Evolutionary conservation across 495 filamentous ascomycete genomes (phyloP).

Genomic region (Haplographium delicatum): DNA sequence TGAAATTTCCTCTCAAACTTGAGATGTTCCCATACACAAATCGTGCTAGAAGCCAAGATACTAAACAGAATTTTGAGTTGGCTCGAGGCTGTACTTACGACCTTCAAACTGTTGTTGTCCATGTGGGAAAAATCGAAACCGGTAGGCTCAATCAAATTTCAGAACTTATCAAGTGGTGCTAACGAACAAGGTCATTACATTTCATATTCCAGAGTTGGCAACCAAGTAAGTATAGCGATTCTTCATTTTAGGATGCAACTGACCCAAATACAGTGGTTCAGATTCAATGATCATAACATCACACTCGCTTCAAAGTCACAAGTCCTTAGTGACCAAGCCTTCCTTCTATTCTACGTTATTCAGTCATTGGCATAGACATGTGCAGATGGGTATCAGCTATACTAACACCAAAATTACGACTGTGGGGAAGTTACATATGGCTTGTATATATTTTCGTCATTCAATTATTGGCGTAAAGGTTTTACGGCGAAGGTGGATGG

Average conservation of each 20-base stretch:
- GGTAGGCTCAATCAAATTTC: constrained; percentile 16
- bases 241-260: no score
- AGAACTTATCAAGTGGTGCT: not conserved
- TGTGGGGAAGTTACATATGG: not conserved
- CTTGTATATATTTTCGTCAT: not conserved
- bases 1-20: constrained; percentile 78
- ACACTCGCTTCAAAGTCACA: constrained; percentile 71
- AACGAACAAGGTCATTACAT: constrained; percentile 65
- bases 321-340: constrained; percentile 76
- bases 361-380: constrained; percentile 46
- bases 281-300: constrained; percentile 88
- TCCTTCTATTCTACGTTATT: constrained; percentile 82
- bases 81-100: constrained; percentile 65
- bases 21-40: constrained; percentile 87
- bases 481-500: constrained; percentile 1
- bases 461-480: not conserved
- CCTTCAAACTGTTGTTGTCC: constrained; percentile 77
- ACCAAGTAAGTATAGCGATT: no score
- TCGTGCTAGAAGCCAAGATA: constrained; percentile 39
- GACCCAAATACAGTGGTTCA: constrained; percentile 95
- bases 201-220: constrained; percentile 73
- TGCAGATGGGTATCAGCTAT: not conserved
- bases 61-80: constrained; percentile 40
- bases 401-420: no score
- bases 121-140: constrained; percentile 80